Base-by-base conservation (phyloP, 768 basidiomycete species). In the Russula olivacea region DNA sequence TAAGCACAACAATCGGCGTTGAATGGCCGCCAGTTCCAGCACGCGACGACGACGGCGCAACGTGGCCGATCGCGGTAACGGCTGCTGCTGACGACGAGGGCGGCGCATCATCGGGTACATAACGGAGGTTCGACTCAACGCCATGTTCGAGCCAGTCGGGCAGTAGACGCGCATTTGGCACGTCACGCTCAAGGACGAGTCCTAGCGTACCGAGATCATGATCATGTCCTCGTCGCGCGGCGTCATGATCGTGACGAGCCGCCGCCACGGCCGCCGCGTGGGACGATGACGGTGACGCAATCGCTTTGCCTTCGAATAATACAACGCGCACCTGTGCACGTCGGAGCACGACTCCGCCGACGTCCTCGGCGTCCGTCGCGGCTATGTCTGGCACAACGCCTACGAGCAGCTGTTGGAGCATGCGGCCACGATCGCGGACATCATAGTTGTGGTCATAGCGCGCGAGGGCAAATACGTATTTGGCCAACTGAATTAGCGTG, bases 111-210 rank as follows among this genome's bases (percentile, higher is more conserved):
- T 87, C 85, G 51, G 80, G 82, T 21, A 76, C 78, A 64, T 93
- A 88, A 61, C 95, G 81, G 60, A 98, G 74, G 0, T 81, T 78
- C 1, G 89, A 76, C 67, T 93, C 91, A 4, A 91, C 91, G 0
- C 93, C 93, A 59, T 83, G 79, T 72, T 95, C 92, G 6, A 89
- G 79, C 95, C 95, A 97, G 68, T 92, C 91, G 0, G 92, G 91
- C 0, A 96, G 73, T 60, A 63, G 77, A 36, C 72, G 76, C 61
- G 86, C 83, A 49, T 78, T 75, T 5, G 74, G 76, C 71, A 84
- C 77, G 12, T 77, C 74, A 70, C 79, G 83, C 2, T 83, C 82
- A 3, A 81, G 83, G 43, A 91, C 77, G 19, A 84, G 74, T 11
- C 81, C 82, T 63, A 91, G 74, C 2, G 90, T 85, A 25, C 91